Conservation (phyloP, 2,329 filamentous ascomycete genomes). For the Ascochyta rabiei region DNA sequence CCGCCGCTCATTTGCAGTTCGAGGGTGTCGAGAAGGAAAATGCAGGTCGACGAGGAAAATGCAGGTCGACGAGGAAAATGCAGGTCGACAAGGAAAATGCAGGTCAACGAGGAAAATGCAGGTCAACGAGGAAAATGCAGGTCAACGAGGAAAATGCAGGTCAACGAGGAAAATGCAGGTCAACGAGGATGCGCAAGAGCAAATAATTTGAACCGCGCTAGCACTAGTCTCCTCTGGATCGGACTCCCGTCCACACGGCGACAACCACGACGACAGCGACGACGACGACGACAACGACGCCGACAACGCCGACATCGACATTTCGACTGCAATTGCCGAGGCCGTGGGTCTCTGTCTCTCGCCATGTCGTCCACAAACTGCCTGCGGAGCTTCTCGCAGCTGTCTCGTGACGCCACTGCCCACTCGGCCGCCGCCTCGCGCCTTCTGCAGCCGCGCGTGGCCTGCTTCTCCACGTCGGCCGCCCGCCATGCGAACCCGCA, state of each 20-base stretch:
- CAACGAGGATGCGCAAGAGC: no score
- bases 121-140: no score
- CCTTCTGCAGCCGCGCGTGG: slow-evolving; percentile 31
- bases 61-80: no score
- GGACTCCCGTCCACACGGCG: slow-evolving; percentile 5
- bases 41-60: no score
- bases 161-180: no score
- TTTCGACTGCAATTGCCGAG: slow-evolving; percentile 33
- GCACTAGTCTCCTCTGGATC: slow-evolving; percentile 16
- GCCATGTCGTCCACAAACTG: slow-evolving; percentile 43
- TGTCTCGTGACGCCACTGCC: slow-evolving; percentile 36
- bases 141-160: no score
- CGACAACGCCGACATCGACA: slow-evolving; percentile 19
- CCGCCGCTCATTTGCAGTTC: slow-evolving; percentile 43
- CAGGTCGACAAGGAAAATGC: no score
- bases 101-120: no score
- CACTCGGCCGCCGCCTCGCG: slow-evolving; percentile 33
- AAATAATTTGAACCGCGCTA: slow-evolving; percentile 26
- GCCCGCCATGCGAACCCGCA: slow-evolving; percentile 32
- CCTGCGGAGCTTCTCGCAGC: slow-evolving; percentile 40
- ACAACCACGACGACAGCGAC: not conserved
- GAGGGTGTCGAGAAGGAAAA: not conserved
- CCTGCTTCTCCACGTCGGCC: slow-evolving; percentile 46
- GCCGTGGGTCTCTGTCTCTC: slow-evolving; percentile 29
- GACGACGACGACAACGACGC: slow-evolving; percentile 13